Evolutionary conservation across 1,139 yeast species (phyloP).

Genomic region (Yamadazyma dushanensis): DNA sequence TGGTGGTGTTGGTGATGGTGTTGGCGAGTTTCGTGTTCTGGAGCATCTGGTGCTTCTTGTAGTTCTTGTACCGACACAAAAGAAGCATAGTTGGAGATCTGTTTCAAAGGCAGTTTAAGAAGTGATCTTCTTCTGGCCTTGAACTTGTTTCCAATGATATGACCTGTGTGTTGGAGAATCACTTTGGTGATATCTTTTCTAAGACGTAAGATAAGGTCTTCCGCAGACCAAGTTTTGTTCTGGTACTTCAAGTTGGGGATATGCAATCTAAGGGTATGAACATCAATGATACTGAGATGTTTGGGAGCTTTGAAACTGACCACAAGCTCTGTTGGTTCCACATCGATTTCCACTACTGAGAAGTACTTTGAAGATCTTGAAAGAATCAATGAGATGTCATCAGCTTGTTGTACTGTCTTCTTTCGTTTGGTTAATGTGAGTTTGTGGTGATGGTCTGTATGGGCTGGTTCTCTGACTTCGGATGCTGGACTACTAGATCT

Average conservation of each 20-base stretch:
- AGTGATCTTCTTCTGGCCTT: constrained; percentile 35
- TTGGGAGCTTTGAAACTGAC: constrained; percentile 81
- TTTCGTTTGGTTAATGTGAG: constrained; percentile 15
- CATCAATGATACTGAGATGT: constrained; percentile 64
- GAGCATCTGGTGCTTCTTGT: constrained; percentile 16
- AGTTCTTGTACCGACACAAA: constrained; percentile 43
- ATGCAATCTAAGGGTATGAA: constrained; percentile 63
- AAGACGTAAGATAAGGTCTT: constrained; percentile 65
- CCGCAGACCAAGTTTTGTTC: constrained; percentile 76
- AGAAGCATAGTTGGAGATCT: constrained; percentile 40
- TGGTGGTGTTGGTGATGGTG: constrained; percentile 8
- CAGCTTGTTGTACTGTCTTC: constrained; percentile 19
- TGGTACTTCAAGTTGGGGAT: constrained; percentile 65
- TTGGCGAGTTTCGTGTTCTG: background rate
- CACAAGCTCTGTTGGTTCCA: constrained; percentile 53
- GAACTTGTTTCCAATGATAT: constrained; percentile 76
- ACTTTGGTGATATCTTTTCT: constrained; percentile 69
- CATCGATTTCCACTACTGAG: constrained; percentile 59
- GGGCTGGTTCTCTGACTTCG: constrained; percentile 6
- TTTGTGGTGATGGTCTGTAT: background rate
- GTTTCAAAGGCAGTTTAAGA: constrained; percentile 41
- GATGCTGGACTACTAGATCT: constrained; percentile 3
- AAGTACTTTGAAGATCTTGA: constrained; percentile 64
- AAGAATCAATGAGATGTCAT: constrained; percentile 22
- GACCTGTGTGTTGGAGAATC: constrained; percentile 74